Base-by-base conservation (phyloP, 139 green algal genomes). In the Tetraselmis chui region DNA sequence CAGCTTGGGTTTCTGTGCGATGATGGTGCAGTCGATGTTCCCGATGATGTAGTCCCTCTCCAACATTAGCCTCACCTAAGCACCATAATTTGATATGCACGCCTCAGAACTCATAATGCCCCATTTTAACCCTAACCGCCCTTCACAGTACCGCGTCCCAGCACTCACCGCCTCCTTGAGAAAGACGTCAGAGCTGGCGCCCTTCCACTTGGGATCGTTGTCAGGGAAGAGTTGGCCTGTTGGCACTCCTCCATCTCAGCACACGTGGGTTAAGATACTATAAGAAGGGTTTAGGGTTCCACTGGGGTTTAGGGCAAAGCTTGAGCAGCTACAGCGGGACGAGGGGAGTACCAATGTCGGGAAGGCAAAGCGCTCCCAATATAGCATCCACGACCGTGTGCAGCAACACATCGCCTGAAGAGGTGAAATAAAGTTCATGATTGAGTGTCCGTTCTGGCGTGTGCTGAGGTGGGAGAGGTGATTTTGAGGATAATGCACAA, bases 21-120 rank as follows among this genome's bases (percentile, higher is more conserved):
- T 99, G 85, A 99, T 96, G 32, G 97, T 99, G 83, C 86, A 90
- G 87, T 99, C 97, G 0, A 99, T 85, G 87, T 99, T 99, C 67
- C 95, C 95, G 29, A 99, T 81, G 2, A 82, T 76, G 87, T 98
- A 98, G 28, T 94, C 95, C 29, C 81, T 80, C 80, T 96, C 91
- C 26, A 91, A 80, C 94, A 98, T 97, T 78, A 97, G 85, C 75
- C 91, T 89, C 27, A 96, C 90, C 90, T 95, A n/a, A 75, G 27
- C n/a, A n/a, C n/a, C n/a, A n/a, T n/a, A n/a, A n/a, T n/a, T n/a
- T n/a, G n/a, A n/a, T n/a, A n/a, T n/a, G n/a, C n/a, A n/a, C n/a
- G n/a, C n/a, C n/a, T n/a, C n/a, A n/a, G n/a, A n/a, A n/a, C n/a
- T n/a, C n/a, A n/a, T n/a, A n/a, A n/a, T n/a, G n/a, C n/a, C n/a